Conservation (phyloP, 352 stramenopile species). For the Phytopythium litorale region DNA sequence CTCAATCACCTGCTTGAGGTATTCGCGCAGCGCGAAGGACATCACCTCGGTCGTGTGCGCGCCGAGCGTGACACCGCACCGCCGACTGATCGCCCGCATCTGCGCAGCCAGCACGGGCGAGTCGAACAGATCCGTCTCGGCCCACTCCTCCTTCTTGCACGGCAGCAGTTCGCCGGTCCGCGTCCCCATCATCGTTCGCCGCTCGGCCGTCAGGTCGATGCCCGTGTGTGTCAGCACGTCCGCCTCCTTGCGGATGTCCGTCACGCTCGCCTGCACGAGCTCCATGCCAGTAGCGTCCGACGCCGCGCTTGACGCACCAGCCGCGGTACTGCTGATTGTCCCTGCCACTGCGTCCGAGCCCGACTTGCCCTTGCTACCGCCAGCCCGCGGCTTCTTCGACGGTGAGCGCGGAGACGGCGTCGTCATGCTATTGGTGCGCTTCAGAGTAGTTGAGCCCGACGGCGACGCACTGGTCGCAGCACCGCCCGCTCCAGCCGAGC, state of each 20-base stretch:
- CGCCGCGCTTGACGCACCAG: neutral
- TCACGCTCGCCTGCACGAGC: slow-evolving; percentile 54
- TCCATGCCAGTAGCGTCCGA: slow-evolving; percentile 41
- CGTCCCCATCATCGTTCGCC: slow-evolving; percentile 73
- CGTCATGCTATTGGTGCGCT: slow-evolving; percentile 49
- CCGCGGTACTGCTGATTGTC: neutral
- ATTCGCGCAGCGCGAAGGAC: slow-evolving; percentile 79
- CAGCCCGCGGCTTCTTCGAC: slow-evolving; percentile 59
- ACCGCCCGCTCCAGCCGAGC: neutral
- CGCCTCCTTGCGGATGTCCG: slow-evolving; percentile 76
- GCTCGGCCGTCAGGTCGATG: slow-evolving; percentile 72
- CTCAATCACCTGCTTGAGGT: slow-evolving; percentile 83
- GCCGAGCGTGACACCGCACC: slow-evolving; percentile 53
- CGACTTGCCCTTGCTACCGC: slow-evolving; percentile 26
- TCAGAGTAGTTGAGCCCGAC: slow-evolving; percentile 28
- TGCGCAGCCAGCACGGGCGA: slow-evolving; percentile 46
- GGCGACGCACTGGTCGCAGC: slow-evolving; percentile 27
- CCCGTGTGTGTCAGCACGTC: slow-evolving; percentile 83
- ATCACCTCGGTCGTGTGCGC: slow-evolving; percentile 68
- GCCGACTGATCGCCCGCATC: slow-evolving; percentile 47
- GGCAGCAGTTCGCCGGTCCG: slow-evolving; percentile 44
- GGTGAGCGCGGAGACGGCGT: slow-evolving; percentile 69
- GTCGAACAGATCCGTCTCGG: slow-evolving; percentile 82
- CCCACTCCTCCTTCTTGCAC: slow-evolving; percentile 76
- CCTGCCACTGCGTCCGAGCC: slow-evolving; percentile 29